phyloP scores from a whole-genome alignment of 306 rosid species.

The Medicago arabica region DNA sequence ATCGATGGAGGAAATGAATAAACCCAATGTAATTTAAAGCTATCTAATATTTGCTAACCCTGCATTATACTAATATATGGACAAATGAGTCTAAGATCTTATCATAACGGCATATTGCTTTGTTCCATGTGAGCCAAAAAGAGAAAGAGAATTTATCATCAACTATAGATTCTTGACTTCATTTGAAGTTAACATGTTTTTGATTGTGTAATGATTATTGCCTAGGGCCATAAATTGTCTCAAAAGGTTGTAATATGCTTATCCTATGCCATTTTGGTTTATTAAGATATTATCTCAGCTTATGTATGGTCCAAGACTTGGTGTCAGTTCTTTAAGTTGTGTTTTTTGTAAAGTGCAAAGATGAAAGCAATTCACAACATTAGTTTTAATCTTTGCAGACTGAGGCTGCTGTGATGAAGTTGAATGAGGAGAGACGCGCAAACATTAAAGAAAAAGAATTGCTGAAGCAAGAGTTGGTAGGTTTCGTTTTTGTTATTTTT shows the following conservation, averaged over 20 bases:
- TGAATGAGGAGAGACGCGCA: slow-evolving; percentile 63
- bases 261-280: slow-evolving; percentile 24
- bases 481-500: slow-evolving; percentile 22
- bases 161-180: slow-evolving; percentile 19
- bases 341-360: slow-evolving; percentile 14
- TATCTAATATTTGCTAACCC: neutral
- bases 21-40: neutral
- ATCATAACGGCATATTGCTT: neutral
- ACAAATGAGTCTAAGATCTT: neutral
- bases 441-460: slow-evolving; percentile 58
- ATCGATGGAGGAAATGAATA: slow-evolving; percentile 15
- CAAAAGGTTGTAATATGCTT: slow-evolving; percentile 26
- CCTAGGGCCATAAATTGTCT: slow-evolving; percentile 12
- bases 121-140: neutral
- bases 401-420: slow-evolving; percentile 60
- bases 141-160: neutral
- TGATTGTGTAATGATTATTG: neutral
- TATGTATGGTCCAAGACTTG: slow-evolving; percentile 33
- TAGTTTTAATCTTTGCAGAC: slow-evolving; percentile 64
- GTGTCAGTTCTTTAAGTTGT: slow-evolving; percentile 37
- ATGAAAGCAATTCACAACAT: slow-evolving; percentile 29
- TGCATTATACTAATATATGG: neutral
- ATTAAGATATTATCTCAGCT: slow-evolving; percentile 32
- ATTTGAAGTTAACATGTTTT: slow-evolving; percentile 12
- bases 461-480: slow-evolving; percentile 78